Conservation (phyloP, 345 rosid species). For the Balakata baccata region DNA sequence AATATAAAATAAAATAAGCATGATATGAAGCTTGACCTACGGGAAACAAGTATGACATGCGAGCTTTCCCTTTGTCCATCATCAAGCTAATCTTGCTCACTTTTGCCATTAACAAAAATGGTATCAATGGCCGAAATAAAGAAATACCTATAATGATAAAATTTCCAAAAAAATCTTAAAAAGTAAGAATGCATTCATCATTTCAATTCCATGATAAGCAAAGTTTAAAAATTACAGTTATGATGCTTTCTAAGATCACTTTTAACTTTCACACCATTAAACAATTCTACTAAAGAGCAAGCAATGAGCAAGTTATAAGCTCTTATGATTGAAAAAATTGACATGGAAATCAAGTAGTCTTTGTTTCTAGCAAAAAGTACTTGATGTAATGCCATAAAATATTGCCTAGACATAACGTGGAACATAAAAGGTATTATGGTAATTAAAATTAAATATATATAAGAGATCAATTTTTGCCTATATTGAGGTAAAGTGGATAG, state of each 20-base stretch:
- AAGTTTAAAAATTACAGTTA: background rate
- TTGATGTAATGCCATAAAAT: no score
- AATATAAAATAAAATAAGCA: background rate
- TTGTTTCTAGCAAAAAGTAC: constrained; percentile 5
- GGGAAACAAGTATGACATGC: background rate
- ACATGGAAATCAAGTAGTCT: constrained; percentile 1
- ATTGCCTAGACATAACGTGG: no score
- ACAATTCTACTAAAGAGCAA: background rate
- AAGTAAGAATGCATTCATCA: background rate
- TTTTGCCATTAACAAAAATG: background rate
- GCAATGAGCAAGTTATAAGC: background rate
- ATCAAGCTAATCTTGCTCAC: background rate
- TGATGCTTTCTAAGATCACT: no score
- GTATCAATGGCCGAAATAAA: constrained; percentile 1
- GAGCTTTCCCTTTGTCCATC: background rate
- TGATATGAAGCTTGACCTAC: background rate
- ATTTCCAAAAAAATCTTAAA: background rate
- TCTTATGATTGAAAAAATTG: background rate
- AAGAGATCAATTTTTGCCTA: no score
- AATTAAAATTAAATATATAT: no score
- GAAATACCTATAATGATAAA: background rate
- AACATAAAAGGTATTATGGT: no score
- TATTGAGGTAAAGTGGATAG: no score
- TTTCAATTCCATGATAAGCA: background rate
- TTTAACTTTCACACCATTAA: no score